Percentiles rank a stretch among this genome's conserved stretches.
Evolutionary conservation across 768 basidiomycete genomes (phyloP).

Genomic region (Sporobolomyces roseus): DNA sequence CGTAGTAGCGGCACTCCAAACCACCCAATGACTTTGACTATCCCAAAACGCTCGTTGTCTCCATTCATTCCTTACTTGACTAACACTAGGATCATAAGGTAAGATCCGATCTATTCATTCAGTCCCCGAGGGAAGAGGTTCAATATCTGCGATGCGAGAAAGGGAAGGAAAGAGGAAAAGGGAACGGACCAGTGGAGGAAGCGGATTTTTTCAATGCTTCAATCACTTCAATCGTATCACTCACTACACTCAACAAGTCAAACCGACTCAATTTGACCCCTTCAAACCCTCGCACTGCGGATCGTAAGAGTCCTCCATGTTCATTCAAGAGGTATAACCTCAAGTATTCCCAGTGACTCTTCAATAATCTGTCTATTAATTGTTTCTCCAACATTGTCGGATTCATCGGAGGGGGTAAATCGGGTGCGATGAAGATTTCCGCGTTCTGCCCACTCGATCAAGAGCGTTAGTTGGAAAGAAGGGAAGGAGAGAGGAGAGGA

Average conservation of each 20-base stretch:
- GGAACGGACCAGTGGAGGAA: neutral
- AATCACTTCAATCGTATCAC: slow-evolving; percentile 30
- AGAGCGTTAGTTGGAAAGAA: neutral
- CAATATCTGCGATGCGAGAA: neutral
- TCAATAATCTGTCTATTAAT: slow-evolving; percentile 25
- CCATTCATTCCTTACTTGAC: slow-evolving; percentile 33
- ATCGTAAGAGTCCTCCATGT: slow-evolving; percentile 30
- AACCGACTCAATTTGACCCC: slow-evolving; percentile 28
- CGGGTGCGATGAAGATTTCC: slow-evolving; percentile 19
- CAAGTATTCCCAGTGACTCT: slow-evolving; percentile 31
- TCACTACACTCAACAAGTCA: slow-evolving; percentile 25
- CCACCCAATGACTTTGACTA: slow-evolving; percentile 17
- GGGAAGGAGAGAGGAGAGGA: neutral
- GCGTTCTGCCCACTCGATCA: slow-evolving; percentile 9
- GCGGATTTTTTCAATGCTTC: slow-evolving; percentile 13
- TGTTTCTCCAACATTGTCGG: slow-evolving; percentile 22
- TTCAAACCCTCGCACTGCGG: slow-evolving; percentile 27
- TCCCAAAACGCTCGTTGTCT: slow-evolving; percentile 30
- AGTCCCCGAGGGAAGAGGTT: neutral
- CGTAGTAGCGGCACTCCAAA: slow-evolving; percentile 34
- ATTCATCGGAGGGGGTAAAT: slow-evolving; percentile 22
- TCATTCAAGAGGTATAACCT: slow-evolving; percentile 25
- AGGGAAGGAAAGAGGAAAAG: neutral
- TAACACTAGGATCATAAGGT: slow-evolving; percentile 31
- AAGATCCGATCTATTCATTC: slow-evolving; percentile 22